Base-by-base conservation (phyloP, 179 eudicot species). In the Spergularia azorica region DNA sequence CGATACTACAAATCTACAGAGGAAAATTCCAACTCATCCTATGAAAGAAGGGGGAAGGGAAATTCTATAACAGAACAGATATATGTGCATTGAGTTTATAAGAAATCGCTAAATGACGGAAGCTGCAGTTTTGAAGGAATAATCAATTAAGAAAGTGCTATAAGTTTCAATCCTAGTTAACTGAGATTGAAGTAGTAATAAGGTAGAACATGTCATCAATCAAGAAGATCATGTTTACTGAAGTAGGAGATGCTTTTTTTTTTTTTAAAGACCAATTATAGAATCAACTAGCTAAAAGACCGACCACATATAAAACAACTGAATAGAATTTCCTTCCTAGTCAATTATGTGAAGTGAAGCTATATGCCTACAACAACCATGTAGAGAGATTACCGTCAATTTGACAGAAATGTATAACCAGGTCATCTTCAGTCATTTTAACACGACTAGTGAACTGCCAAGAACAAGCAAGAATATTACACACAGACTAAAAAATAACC, bases 401-500 rank as follows among this genome's bases (percentile, higher is more conserved):
- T 78, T 92, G 96, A 82, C 88, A 91, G 87, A 92, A 95, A 83
- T 92, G 91, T 70, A 95, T 66, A 75, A 91, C 82, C 82, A 95
- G 69, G 50, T 93, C 97, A 90, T 95, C 97, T 77, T 87, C 93
- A n/a, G 87, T 84, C 98, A 95, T 90, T 77, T 90, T 90, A 84
- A 87, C 93, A 56, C 95, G 88, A 77, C 82, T 90, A 36, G 77
- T 66, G 26, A 84, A 73, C 98, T 92, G 89, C 65, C 56, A 74
- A 18, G 61, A 56, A 18, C 17, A 38, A 51, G 60, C 39, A 18
- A 38, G 18, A 68, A 56, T 41, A 63, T 32, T 54, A 32, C 15
- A 26, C n/a, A 70, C 48, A 58, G 60, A 32, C 16, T 14, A 26
- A 6, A 48, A 7, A 12, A 60, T 9, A 26, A 63, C 10, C 14